Base-by-base conservation (phyloP, 2,329 filamentous ascomycete genomes). In the Seiridium unicorne region DNA sequence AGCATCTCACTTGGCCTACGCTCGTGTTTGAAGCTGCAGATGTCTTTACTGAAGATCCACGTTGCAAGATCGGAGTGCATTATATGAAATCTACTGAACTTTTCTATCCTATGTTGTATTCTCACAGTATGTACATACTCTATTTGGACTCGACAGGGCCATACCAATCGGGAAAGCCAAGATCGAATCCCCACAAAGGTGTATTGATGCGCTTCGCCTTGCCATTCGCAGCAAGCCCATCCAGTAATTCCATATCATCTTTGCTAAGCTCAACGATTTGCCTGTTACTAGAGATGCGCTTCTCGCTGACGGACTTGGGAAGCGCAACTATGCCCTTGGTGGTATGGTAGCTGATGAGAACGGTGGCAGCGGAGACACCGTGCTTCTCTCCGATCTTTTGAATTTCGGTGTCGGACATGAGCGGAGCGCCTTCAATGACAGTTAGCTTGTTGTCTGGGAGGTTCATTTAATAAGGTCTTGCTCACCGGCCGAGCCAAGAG, bases 301-400 rank as follows among this genome's bases (percentile, higher is more conserved):
- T 74, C 1, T 79, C 76, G 0, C 81, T 85, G 3, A 84, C 81
- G 53, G 78, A 81, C 72, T 85, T 85, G 13, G 83, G 81, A 46
- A 86, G 69, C 7, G 83, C 82, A 6, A 81, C 76, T 0, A 79
- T 82, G 1, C 82, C 82, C 67, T 82, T 79, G 35, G 75, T 77
- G 35, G 83, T 72, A 44, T 79, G 75, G 62, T 83, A 78, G 44
- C 84, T 84, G 48, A 87, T 76, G 51, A 79, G 76, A 62, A 81
- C 76, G 53, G 88, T 74, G 40, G 74, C 76, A 6, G 64, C 59
- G 4, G 66, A 66, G 26, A 64, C 63, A 3, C 76, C 72, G 61
- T 82, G 82, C n/a, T 56, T 46, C 11, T 44, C 54, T 46, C 18
- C 54, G 18, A 59, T 62, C 44, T 54, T 26, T 46, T 58, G 56